Evolutionary conservation across 2,329 filamentous ascomycete genomes (phyloP).

Genomic region (Penicillium verrucosum): DNA sequence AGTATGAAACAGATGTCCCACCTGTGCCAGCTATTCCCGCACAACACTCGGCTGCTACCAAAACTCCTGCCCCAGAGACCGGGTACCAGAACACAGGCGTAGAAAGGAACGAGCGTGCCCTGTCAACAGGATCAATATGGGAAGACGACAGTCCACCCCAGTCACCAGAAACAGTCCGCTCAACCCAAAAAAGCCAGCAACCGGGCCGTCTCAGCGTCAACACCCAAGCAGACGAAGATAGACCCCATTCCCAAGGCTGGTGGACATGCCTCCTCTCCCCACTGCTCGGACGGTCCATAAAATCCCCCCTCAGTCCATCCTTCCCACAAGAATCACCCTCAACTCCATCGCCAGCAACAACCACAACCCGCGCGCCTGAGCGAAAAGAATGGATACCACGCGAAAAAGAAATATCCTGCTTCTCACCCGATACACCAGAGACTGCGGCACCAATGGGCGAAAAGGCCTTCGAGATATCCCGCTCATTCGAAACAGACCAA

Average conservation of each 20-base stretch:
- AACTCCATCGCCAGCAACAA: background rate
- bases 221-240: slow-evolving; percentile 29
- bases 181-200: slow-evolving; percentile 20
- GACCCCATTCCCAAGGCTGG: slow-evolving; percentile 49
- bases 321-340: slow-evolving; percentile 20
- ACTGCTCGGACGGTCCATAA: slow-evolving; percentile 31
- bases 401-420: slow-evolving; percentile 28
- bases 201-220: slow-evolving; percentile 30
- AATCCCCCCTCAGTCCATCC: slow-evolving; percentile 23
- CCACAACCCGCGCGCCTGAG: slow-evolving; percentile 5
- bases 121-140: slow-evolving; percentile 38
- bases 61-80: slow-evolving; percentile 4
- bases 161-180: background rate
- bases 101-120: slow-evolving; percentile 16
- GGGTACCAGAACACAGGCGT: slow-evolving; percentile 10
- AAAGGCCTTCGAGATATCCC: slow-evolving; percentile 14
- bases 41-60: slow-evolving; percentile 23
- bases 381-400: slow-evolving; percentile 25
- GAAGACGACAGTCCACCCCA: slow-evolving; percentile 32
- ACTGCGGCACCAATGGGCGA: slow-evolving; percentile 15
- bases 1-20: slow-evolving; percentile 30
- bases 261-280: slow-evolving; percentile 50
- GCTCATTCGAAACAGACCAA: slow-evolving; percentile 5
- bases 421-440: slow-evolving; percentile 37
- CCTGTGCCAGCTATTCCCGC: slow-evolving; percentile 43